These are phyloP conservation scores for Geotrichum histeridarum DNA, from an alignment of 1,139 yeast genomes.

Conservation along the genomic window DNA sequence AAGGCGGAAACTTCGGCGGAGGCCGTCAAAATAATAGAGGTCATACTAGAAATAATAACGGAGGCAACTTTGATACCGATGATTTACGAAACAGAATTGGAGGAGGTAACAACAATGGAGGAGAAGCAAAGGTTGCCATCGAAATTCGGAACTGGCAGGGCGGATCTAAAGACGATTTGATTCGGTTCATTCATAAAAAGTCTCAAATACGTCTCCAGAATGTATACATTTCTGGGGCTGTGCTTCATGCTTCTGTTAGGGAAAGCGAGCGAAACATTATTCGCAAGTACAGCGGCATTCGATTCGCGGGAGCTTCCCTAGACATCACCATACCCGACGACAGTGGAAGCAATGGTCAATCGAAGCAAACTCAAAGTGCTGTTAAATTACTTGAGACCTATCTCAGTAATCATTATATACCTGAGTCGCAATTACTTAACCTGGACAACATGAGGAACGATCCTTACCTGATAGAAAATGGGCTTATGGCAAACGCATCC, in stretches of 20 bases:
- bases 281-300: constrained; percentile 63
- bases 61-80: constrained; percentile 15
- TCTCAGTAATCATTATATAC: constrained; percentile 61
- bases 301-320: constrained; percentile 72
- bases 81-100: constrained; percentile 26
- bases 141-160: constrained; percentile 82
- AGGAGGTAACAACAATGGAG: constrained; percentile 29
- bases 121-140: constrained; percentile 40
- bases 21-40: constrained; percentile 13
- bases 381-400: constrained; percentile 60
- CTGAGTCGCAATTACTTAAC: constrained; percentile 61
- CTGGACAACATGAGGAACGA: constrained; percentile 66
- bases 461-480: constrained; percentile 53
- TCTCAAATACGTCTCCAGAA: constrained; percentile 53
- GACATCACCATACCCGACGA: constrained; percentile 46
- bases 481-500: constrained; percentile 56
- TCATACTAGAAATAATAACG: constrained; percentile 9
- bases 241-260: constrained; percentile 55
- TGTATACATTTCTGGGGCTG: constrained; percentile 42
- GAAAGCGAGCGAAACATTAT: constrained; percentile 56
- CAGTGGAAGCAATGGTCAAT: constrained; percentile 21
- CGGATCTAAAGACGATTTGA: constrained; percentile 55
- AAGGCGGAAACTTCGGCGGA: constrained; percentile 19
- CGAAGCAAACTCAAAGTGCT: constrained; percentile 33
- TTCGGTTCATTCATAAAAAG: constrained; percentile 65